Evolutionary conservation across 306 rosid genomes (phyloP).

Genomic region (Citrullus amarus): DNA sequence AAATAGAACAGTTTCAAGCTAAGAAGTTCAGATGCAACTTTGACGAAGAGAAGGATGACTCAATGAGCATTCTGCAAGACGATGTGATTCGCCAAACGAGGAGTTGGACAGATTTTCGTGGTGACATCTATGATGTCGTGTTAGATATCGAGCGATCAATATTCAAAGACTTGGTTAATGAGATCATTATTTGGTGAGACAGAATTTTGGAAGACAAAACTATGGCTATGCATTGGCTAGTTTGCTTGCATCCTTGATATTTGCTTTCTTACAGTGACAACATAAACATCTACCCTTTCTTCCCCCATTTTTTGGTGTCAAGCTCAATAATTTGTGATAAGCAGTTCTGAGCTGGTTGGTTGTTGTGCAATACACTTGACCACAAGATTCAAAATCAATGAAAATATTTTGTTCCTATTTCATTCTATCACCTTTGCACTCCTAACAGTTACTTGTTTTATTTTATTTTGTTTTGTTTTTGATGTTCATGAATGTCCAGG

Average conservation of each 20-base stretch:
- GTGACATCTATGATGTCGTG: constrained; percentile 46
- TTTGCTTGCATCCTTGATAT: background rate
- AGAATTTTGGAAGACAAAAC: background rate
- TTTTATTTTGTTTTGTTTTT: too few relatives aligned
- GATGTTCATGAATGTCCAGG: too few relatives aligned
- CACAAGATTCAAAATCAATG: background rate
- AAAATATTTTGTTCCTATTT: background rate
- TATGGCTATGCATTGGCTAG: background rate
- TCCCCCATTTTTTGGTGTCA: background rate
- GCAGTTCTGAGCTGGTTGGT: background rate
- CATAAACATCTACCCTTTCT: background rate
- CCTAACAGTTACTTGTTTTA: background rate
- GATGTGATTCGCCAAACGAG: constrained; percentile 46
- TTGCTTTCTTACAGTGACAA: background rate
- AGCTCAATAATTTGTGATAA: constrained; percentile 4
- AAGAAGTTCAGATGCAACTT: constrained; percentile 30
- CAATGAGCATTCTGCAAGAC: constrained; percentile 35
- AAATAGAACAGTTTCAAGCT: constrained; percentile 52
- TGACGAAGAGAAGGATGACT: constrained; percentile 44
- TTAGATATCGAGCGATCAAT: constrained; percentile 63
- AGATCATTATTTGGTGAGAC: constrained; percentile 26
- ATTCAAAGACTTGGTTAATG: constrained; percentile 74
- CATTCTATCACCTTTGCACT: background rate
- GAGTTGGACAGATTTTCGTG: constrained; percentile 48
- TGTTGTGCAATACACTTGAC: background rate